phyloP scores from a whole-genome alignment of 2,329 filamentous ascomycete genomes.

The Ceratocystis colombiana region DNA sequence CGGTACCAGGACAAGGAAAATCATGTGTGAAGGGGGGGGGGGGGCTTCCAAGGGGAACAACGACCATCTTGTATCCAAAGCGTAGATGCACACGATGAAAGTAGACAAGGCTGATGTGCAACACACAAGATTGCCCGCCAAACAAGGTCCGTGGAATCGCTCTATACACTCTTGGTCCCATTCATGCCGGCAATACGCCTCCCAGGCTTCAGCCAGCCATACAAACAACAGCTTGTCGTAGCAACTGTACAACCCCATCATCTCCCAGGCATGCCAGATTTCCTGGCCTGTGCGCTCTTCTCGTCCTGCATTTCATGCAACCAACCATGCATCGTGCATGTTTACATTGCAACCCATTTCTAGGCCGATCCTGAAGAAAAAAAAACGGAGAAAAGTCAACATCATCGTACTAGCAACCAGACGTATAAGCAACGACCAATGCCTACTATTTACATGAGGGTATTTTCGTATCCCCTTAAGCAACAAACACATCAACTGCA shows the following conservation, averaged over 20 bases:
- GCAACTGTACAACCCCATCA: conserved; percentile 12
- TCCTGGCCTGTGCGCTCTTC: conserved; percentile 8
- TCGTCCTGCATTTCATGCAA: too few species aligned
- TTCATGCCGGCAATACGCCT: too few species aligned
- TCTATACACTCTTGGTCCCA: too few species aligned
- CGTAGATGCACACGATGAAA: not conserved
- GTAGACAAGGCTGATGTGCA: not conserved
- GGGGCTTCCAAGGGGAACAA: not conserved
- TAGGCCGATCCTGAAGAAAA: not conserved
- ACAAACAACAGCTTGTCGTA: not conserved
- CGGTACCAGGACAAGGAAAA: not conserved
- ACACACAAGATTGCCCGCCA: too few species aligned
- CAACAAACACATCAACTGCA: too few species aligned
- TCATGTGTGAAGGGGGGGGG: not conserved
- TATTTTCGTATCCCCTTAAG: not conserved
- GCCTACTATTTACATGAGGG: not conserved
- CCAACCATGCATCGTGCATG: not conserved
- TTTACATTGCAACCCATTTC: not conserved
- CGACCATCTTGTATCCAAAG: not conserved
- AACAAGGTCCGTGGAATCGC: too few species aligned
- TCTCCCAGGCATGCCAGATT: not conserved
- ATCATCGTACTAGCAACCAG: not conserved
- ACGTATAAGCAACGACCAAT: not conserved
- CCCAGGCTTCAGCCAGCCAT: not conserved
- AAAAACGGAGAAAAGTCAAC: not conserved